Evolutionary conservation across 2,329 filamentous ascomycete genomes (phyloP).

Genomic region (Rosellinia necatrix): DNA sequence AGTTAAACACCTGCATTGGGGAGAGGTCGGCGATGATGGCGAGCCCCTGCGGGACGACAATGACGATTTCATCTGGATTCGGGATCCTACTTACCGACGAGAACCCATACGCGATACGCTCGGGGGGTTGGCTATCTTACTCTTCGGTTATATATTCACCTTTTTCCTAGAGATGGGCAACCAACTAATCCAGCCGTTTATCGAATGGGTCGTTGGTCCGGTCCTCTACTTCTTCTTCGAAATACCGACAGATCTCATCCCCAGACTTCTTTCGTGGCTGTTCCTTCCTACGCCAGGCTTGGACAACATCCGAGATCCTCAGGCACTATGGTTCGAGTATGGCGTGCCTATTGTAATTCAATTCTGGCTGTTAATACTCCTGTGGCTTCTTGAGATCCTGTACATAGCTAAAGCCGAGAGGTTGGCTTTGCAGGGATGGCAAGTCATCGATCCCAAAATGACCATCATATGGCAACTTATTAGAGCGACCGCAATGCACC

Average conservation of each 20-base stretch:
- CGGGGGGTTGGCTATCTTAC: background rate
- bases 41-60: conserved; percentile 3
- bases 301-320: background rate
- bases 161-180: background rate
- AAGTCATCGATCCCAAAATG: conserved; percentile 21
- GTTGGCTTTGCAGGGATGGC: conserved; percentile 16
- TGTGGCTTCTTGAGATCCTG: conserved; percentile 30
- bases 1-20: conserved; percentile 22
- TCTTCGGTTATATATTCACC: conserved; percentile 10
- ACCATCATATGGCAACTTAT: conserved; percentile 27
- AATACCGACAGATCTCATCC: conserved; percentile 8
- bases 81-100: conserved; percentile 4
- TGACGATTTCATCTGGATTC: conserved; percentile 14
- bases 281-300: conserved; percentile 24
- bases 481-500: conserved; percentile 34
- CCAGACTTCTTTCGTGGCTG: conserved; percentile 11
- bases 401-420: conserved; percentile 30
- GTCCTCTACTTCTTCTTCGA: conserved; percentile 10
- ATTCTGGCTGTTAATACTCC: conserved; percentile 24
- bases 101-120: conserved; percentile 10
- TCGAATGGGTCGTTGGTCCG: background rate
- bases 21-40: conserved; percentile 19
- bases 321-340: conserved; percentile 27
- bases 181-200: background rate
- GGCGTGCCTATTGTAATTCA: conserved; percentile 28